Evolutionary conservation across 805 yeast genomes (phyloP).

Genomic region (Dipodascopsis uninucleata): DNA sequence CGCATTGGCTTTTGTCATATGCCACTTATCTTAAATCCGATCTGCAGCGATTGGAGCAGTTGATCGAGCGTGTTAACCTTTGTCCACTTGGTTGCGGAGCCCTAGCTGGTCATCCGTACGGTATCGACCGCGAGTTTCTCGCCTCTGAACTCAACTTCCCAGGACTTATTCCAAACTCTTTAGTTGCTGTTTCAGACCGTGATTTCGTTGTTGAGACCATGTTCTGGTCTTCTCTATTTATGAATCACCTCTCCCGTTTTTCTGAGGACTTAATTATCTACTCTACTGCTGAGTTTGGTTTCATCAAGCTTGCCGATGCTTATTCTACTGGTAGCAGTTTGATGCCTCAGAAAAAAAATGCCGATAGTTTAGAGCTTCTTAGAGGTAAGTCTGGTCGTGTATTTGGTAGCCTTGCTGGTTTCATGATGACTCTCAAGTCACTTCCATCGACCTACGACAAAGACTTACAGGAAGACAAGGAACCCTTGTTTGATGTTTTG

Average conservation of each 20-base stretch:
- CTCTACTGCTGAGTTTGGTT: conserved; percentile 97
- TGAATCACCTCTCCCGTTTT: conserved; percentile 93
- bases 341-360: conserved; percentile 99
- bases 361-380: conserved; percentile 89
- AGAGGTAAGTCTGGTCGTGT: conserved; percentile 98
- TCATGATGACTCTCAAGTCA: conserved; percentile 94
- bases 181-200: conserved; percentile 96
- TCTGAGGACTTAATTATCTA: conserved; percentile 93
- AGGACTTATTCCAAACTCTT: conserved; percentile 89
- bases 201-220: conserved; percentile 94
- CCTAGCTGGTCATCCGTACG: conserved; percentile 97
- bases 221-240: conserved; percentile 92
- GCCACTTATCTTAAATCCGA: conserved; percentile 94
- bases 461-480: conserved; percentile 99
- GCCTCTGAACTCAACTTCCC: conserved; percentile 76
- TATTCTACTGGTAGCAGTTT: conserved; percentile 97
- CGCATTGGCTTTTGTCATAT: conserved; percentile 93
- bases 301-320: conserved; percentile 89
- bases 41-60: conserved; percentile 75
- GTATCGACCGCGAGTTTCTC: conserved; percentile 90
- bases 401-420: conserved; percentile 91
- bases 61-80: conserved; percentile 75
- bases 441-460: conserved; percentile 97
- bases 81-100: conserved; percentile 98
- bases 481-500: conserved; percentile 91